phyloP scores from a whole-genome alignment of 1,284 basidiomycete species.

The Apiotrichum montevideense region DNA sequence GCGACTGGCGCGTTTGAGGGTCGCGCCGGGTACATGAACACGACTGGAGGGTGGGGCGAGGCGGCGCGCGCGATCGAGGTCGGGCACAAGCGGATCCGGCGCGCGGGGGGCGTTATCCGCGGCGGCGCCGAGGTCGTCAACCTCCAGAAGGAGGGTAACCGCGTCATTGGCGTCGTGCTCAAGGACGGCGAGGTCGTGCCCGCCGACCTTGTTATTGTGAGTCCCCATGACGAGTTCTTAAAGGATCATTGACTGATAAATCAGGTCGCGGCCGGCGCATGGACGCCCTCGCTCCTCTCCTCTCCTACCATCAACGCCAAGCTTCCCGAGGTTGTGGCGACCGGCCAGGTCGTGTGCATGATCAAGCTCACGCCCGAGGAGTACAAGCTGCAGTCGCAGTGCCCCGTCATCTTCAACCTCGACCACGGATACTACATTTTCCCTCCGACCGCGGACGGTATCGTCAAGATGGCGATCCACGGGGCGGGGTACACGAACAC shows the following conservation, averaged over 20 bases:
- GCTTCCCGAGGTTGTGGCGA: conserved; percentile 37
- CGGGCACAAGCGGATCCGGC: conserved; percentile 56
- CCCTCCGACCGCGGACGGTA: conserved; percentile 46
- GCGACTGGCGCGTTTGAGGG: conserved; percentile 27
- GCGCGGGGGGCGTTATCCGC: conserved; percentile 59
- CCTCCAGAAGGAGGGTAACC: conserved; percentile 38
- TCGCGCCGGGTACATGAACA: conserved; percentile 61
- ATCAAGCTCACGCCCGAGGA: conserved; percentile 69
- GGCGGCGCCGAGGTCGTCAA: conserved; percentile 56
- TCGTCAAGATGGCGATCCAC: conserved; percentile 51
- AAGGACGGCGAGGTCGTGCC: conserved; percentile 53
- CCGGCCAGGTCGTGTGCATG: conserved; percentile 63
- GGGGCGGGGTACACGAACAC: conserved; percentile 38
- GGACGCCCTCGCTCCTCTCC: conserved; percentile 71
- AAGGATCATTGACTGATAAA: too few relatives aligned
- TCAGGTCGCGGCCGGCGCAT: conserved; percentile 40
- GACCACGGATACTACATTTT: conserved; percentile 49
- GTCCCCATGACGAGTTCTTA: too few relatives aligned
- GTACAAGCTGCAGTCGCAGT: conserved; percentile 55
- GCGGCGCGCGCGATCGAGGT: conserved; percentile 62
- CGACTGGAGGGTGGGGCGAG: conserved; percentile 77
- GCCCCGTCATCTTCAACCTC: conserved; percentile 56
- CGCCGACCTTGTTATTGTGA: conserved; percentile 36
- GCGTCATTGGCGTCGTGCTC: conserved; percentile 60
- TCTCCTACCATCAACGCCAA: conserved; percentile 45